A percentile compares a stretch with the other conserved stretches of the same genome.
Conservation (phyloP, 257 asterid species). For the Forsythia viridissima region DNA sequence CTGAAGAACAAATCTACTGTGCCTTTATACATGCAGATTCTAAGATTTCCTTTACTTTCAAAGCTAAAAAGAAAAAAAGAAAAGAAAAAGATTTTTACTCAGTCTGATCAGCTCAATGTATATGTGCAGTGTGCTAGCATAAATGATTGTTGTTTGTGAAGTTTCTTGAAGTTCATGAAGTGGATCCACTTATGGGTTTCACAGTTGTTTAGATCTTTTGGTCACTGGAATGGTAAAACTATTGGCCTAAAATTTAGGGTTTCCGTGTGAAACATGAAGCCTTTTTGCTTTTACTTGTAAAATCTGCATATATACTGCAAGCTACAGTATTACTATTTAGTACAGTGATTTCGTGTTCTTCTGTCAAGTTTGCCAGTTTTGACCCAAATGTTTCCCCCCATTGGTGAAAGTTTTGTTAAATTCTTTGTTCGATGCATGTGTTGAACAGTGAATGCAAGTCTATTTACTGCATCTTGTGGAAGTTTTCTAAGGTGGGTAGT, state of each 20-base stretch:
- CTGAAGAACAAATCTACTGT: neutral
- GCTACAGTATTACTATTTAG: constrained; percentile 7
- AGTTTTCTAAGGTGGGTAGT: constrained; percentile 38
- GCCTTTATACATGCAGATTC: constrained; percentile 25
- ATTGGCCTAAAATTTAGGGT: constrained; percentile 39
- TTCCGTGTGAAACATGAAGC: constrained; percentile 15
- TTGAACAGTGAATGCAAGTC: constrained; percentile 35
- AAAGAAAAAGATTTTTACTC: neutral
- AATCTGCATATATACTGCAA: neutral
- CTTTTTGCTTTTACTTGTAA: constrained; percentile 1
- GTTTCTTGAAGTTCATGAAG: neutral
- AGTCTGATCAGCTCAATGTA: neutral
- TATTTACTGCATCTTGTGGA: constrained; percentile 21
- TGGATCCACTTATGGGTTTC: constrained; percentile 20
- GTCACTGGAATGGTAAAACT: neutral
- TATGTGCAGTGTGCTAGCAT: neutral
- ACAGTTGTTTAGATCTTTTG: constrained; percentile 12
- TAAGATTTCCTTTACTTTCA: neutral
- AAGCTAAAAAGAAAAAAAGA: neutral
- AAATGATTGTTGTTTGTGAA: constrained; percentile 14
- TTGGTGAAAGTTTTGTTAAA: constrained; percentile 16
- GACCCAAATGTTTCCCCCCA: constrained; percentile 11
- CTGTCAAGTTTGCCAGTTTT: constrained; percentile 22
- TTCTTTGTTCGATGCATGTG: constrained; percentile 10
- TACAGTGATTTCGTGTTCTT: constrained; percentile 20